These are phyloP conservation scores for Starmerella davenportii DNA, from an alignment of 805 yeast species.

Conservation along the genomic window DNA sequence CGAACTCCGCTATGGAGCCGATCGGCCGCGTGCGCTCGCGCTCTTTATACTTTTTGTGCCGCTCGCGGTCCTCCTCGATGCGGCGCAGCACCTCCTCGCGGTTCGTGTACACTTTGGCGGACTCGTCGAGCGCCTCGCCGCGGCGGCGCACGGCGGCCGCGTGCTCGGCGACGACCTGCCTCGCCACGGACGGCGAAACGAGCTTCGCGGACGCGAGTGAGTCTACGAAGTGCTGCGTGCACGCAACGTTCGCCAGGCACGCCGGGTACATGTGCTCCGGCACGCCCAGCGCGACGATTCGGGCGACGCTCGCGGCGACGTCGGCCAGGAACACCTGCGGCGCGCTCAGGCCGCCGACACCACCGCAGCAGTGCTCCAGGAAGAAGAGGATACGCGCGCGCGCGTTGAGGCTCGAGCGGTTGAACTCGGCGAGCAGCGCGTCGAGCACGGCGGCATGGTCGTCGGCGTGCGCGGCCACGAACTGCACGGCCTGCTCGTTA, in stretches of 20 bases:
- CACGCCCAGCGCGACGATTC: constrained; percentile 13
- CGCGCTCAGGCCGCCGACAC: constrained; percentile 5
- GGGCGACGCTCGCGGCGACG: constrained; percentile 6
- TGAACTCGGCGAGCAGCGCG: constrained; percentile 43
- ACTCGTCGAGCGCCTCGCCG: not conserved
- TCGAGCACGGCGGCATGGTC: constrained; percentile 52
- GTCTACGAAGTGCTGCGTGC: constrained; percentile 11
- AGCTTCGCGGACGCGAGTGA: not conserved
- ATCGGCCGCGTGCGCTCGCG: constrained; percentile 46
- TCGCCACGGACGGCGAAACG: not conserved
- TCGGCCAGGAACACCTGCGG: constrained; percentile 4
- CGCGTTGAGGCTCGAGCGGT: constrained; percentile 30
- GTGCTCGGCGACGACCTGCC: not conserved
- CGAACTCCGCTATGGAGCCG: constrained; percentile 36
- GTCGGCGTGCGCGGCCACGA: constrained; percentile 27
- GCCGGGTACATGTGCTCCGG: constrained; percentile 16
- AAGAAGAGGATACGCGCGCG: constrained; percentile 53
- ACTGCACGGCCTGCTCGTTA: constrained; percentile 18
- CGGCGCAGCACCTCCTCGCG: constrained; percentile 45
- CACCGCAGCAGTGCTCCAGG: constrained; percentile 37
- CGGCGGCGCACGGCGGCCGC: not conserved
- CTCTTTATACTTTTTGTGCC: constrained; percentile 68
- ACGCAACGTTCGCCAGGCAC: constrained; percentile 15
- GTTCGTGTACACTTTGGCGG: not conserved
- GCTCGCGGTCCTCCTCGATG: constrained; percentile 85